Evolutionary conservation across 192 early-diverging fungal species (phyloP).

Genomic region (Entomortierella beljakovae): DNA sequence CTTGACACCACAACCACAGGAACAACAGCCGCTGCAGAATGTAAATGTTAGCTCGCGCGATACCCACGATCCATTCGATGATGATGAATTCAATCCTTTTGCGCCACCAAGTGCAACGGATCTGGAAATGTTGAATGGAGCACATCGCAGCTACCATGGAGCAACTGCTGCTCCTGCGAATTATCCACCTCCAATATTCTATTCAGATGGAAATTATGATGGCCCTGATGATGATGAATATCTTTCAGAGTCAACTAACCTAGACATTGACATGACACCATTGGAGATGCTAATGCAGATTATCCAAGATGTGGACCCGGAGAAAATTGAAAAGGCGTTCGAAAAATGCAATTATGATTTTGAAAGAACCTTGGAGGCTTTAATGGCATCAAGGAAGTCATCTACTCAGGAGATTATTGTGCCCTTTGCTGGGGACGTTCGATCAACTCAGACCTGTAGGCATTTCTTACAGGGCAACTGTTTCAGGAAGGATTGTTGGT

Average conservation of each 20-base stretch:
- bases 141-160: conserved; percentile 24
- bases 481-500: conserved; percentile 68
- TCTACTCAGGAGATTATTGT: conserved; percentile 4
- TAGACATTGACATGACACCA: conserved; percentile 60
- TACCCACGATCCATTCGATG: conserved; percentile 41
- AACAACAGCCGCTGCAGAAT: background rate
- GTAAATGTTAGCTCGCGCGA: too few species aligned
- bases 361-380: conserved; percentile 48
- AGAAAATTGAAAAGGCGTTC: conserved; percentile 55
- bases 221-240: conserved; percentile 19
- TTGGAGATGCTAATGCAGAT: conserved; percentile 58
- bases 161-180: background rate
- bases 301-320: conserved; percentile 50
- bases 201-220: conserved; percentile 9
- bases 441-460: conserved; percentile 57
- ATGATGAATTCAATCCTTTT: conserved; percentile 54
- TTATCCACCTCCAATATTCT: conserved; percentile 44
- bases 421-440: conserved; percentile 7
- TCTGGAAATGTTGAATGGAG: conserved; percentile 20
- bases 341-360: conserved; percentile 57
- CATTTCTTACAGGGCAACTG: conserved; percentile 68
- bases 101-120: conserved; percentile 49
- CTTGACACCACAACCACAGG: background rate
- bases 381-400: conserved; percentile 29
- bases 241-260: background rate